Conservation (phyloP, 1,139 yeast genomes). For the Nakaseomyces glabratus region DNA sequence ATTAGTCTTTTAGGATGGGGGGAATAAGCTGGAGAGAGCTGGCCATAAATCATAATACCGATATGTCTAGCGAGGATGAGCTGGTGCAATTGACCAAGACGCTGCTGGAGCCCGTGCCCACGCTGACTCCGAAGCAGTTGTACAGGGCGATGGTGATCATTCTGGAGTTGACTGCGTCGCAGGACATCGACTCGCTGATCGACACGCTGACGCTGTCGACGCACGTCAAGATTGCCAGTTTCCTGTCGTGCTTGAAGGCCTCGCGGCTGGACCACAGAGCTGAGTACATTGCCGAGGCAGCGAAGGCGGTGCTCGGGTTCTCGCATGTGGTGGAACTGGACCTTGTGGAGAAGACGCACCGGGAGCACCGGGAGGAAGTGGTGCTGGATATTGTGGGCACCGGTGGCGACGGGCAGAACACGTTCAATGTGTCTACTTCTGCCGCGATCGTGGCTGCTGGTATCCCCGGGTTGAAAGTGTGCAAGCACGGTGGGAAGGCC, state of each 20-base stretch:
- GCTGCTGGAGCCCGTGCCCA: conserved; percentile 19
- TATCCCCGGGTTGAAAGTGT: conserved; percentile 60
- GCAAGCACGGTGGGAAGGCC: conserved; percentile 96
- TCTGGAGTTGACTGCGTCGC: conserved; percentile 6
- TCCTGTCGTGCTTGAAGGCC: conserved; percentile 65
- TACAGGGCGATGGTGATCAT: conserved; percentile 18
- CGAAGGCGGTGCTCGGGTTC: conserved; percentile 54
- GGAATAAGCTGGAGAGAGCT: background rate
- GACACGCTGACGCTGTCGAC: conserved; percentile 7
- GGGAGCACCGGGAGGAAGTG: conserved; percentile 25
- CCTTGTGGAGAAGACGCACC: conserved; percentile 5
- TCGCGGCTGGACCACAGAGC: conserved; percentile 77
- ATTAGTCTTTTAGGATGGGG: background rate
- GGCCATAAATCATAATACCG: background rate
- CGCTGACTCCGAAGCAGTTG: conserved; percentile 23
- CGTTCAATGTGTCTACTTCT: conserved; percentile 92
- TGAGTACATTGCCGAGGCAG: conserved; percentile 79
- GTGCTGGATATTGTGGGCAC: conserved; percentile 92
- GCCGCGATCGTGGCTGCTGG: conserved; percentile 94
- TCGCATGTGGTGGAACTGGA: conserved; percentile 40
- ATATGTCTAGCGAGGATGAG: conserved; percentile 3
- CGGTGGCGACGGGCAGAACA: conserved; percentile 96
- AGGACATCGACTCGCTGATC: conserved; percentile 2
- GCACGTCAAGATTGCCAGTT: conserved; percentile 64
- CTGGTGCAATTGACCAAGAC: conserved; percentile 22